Percentiles rank a stretch among this genome's conserved stretches.
phyloP scores from a whole-genome alignment of 352 stramenopile species.

The Phytophthora lateralis region DNA sequence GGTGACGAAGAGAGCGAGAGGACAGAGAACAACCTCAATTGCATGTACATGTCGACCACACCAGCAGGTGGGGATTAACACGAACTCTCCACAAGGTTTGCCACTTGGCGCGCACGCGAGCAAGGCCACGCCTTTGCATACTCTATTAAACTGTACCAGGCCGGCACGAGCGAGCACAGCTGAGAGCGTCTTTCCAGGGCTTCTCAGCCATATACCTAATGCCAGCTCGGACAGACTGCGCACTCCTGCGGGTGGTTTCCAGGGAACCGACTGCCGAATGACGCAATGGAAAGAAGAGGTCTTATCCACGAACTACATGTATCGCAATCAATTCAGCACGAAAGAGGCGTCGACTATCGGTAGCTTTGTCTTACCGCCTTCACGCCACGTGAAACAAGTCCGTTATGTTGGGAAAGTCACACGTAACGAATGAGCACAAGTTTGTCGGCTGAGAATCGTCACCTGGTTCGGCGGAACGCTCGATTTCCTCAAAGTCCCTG shows the following conservation, averaged over 20 bases:
- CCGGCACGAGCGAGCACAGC: conserved; percentile 9
- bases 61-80: conserved; percentile 8
- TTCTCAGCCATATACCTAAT: conserved; percentile 8
- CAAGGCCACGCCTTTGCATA: conserved; percentile 13
- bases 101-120: conserved; percentile 31
- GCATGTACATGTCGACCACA: conserved; percentile 10
- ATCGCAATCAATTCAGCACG: background rate
- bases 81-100: conserved; percentile 15
- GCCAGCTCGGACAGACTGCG: conserved; percentile 5
- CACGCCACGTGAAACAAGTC: too few species aligned
- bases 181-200: conserved; percentile 11
- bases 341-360: background rate
- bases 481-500: conserved; percentile 10
- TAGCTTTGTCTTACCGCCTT: too few species aligned
- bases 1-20: conserved; percentile 1
- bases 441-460: conserved; percentile 12
- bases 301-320: conserved; percentile 14
- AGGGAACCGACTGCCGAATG: conserved; percentile 17
- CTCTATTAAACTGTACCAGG: background rate
- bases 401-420: background rate
- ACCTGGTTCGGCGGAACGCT: conserved; percentile 26
- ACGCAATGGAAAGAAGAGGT: conserved; percentile 14
- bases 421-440: conserved; percentile 1
- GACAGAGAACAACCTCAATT: conserved; percentile 9
- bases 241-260: conserved; percentile 15